phyloP scores from a whole-genome alignment of 352 stramenopile species.

The Phytopythium kandeliae region DNA sequence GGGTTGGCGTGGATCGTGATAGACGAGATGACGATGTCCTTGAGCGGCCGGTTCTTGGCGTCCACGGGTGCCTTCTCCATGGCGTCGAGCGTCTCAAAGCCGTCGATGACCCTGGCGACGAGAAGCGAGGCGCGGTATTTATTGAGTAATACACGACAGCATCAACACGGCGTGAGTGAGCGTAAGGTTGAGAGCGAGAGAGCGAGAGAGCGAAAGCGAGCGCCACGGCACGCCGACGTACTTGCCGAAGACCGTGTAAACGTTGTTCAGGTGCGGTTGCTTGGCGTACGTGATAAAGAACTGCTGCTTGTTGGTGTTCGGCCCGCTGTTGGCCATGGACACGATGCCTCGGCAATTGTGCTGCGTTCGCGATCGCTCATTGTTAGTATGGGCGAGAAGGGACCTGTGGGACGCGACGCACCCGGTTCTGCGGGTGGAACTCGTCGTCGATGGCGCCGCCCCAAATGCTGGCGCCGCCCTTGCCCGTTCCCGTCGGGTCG shows the following conservation, averaged over 20 bases:
- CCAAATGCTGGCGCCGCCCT: constrained; percentile 90
- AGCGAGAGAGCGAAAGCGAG: too few species aligned
- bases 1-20: constrained; percentile 93
- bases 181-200: too few species aligned
- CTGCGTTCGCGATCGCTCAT: constrained; percentile 11
- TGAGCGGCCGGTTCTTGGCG: constrained; percentile 86
- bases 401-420: constrained; percentile 9
- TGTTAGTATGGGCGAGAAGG: too few species aligned
- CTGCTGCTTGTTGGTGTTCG: constrained; percentile 93
- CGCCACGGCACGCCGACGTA: too few species aligned
- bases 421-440: constrained; percentile 86
- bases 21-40: constrained; percentile 84
- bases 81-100: constrained; percentile 95
- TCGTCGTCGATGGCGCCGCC: constrained; percentile 88
- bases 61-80: constrained; percentile 94
- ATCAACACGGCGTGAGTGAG: too few species aligned
- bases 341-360: constrained; percentile 89
- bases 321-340: constrained; percentile 90
- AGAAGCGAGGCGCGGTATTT: neutral
- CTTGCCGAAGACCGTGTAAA: constrained; percentile 97
- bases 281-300: constrained; percentile 98
- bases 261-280: constrained; percentile 97
- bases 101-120: constrained; percentile 86
- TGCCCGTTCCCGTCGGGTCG: constrained; percentile 88
- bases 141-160: too few species aligned